These are phyloP conservation scores for Tieghemostelium lacteum DNA, from an alignment of 78 protist species.

Conservation along the genomic window DNA sequence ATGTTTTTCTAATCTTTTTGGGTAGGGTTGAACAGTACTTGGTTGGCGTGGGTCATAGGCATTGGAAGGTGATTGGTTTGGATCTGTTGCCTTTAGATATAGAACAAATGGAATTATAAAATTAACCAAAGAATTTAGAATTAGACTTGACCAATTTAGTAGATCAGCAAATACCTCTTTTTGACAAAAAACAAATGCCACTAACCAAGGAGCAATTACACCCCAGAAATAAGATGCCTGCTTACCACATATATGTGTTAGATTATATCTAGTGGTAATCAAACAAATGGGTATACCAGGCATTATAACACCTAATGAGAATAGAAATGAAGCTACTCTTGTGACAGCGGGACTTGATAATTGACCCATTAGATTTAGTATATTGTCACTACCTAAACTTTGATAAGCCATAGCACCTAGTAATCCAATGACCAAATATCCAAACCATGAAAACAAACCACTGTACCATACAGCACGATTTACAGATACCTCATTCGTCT, in stretches of 20 bases:
- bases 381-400: constrained; percentile 26
- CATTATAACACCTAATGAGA: constrained; percentile 36
- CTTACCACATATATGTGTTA: constrained; percentile 49
- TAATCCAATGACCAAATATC: constrained; percentile 22
- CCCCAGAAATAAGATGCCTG: constrained; percentile 58
- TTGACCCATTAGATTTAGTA: constrained; percentile 31
- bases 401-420: constrained; percentile 31
- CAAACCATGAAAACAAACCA: constrained; percentile 56
- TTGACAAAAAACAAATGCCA: constrained; percentile 47
- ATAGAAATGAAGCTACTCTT: constrained; percentile 17
- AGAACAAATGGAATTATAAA: constrained; percentile 38
- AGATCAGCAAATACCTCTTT: constrained; percentile 33
- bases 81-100: constrained; percentile 17
- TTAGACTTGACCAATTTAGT: constrained; percentile 39
- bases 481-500: constrained; percentile 6
- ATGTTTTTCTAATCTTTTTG: constrained; percentile 11
- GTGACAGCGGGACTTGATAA: constrained; percentile 4
- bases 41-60: too few relatives aligned
- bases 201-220: constrained; percentile 54
- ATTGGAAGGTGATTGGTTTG: background rate
- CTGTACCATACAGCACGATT: constrained; percentile 33
- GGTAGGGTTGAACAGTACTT: constrained; percentile 17
- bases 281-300: constrained; percentile 65
- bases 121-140: constrained; percentile 11
- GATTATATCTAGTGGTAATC: constrained; percentile 38